These are phyloP conservation scores for Blastobotrys indianensis DNA, from an alignment of 1,139 yeast species.

Conservation along the genomic window DNA sequence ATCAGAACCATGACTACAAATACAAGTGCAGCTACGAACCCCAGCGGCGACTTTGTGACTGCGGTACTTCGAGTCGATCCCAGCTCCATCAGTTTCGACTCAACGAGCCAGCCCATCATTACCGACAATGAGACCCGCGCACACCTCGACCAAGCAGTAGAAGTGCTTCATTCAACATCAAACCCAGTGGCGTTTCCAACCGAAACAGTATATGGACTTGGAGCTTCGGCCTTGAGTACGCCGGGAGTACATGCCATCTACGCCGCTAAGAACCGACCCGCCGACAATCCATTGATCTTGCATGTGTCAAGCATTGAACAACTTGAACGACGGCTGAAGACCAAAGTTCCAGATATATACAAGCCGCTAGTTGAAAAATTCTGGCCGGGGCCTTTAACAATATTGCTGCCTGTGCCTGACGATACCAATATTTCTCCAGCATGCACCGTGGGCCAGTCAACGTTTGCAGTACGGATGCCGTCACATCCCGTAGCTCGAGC, in stretches of 20 bases:
- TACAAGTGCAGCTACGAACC: no score
- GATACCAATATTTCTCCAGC: slow-evolving; percentile 54
- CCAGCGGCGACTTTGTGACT: slow-evolving; percentile 18
- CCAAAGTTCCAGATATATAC: slow-evolving; percentile 59
- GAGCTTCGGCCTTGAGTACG: slow-evolving; percentile 76
- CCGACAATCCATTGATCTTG: slow-evolving; percentile 89
- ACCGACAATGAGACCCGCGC: slow-evolving; percentile 46
- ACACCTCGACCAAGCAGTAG: slow-evolving; percentile 54
- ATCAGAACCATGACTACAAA: no score
- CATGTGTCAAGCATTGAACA: slow-evolving; percentile 79
- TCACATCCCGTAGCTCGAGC: slow-evolving; percentile 86
- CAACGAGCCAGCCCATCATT: slow-evolving; percentile 37
- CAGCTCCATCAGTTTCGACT: slow-evolving; percentile 28
- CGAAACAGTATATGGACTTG: slow-evolving; percentile 94
- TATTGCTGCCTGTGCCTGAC: slow-evolving; percentile 58
- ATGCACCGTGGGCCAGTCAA: slow-evolving; percentile 81
- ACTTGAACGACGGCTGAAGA: slow-evolving; percentile 40
- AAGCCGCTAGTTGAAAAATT: slow-evolving; percentile 53
- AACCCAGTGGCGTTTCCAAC: slow-evolving; percentile 90
- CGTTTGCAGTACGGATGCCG: slow-evolving; percentile 91
- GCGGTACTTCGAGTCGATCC: slow-evolving; percentile 32
- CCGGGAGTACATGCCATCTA: slow-evolving; percentile 72
- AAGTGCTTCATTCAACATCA: slow-evolving; percentile 44
- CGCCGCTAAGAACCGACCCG: slow-evolving; percentile 84
- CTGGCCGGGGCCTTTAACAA: slow-evolving; percentile 97